Conservation (phyloP, 345 rosid species). For the Aquilaria sinensis region DNA sequence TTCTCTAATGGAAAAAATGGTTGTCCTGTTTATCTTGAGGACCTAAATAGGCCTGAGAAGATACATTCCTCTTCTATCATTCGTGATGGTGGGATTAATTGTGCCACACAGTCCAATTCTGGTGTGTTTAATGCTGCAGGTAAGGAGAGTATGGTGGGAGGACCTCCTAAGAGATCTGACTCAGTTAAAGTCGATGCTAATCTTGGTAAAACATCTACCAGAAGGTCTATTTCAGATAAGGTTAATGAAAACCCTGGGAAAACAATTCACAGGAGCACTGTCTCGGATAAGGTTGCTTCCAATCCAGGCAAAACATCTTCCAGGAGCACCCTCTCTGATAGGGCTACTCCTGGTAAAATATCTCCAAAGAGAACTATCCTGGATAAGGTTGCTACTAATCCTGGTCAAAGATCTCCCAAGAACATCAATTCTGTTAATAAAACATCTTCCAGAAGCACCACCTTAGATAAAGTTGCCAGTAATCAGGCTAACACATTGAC, state of each 20-base stretch:
- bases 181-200: conserved; percentile 27
- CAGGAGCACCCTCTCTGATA: too few species aligned
- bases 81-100: conserved; percentile 1
- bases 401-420: too few species aligned
- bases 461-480: too few species aligned
- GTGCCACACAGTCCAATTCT: conserved; percentile 13
- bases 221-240: conserved; percentile 24
- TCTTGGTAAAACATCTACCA: conserved; percentile 5
- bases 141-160: conserved; percentile 12
- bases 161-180: conserved; percentile 20
- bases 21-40: conserved; percentile 25
- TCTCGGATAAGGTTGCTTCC: too few species aligned
- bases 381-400: too few species aligned
- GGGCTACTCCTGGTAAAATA: too few species aligned
- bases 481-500: too few species aligned
- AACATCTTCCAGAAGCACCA: too few species aligned
- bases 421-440: too few species aligned
- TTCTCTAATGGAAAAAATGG: conserved; percentile 11
- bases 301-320: too few species aligned
- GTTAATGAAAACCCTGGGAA: conserved; percentile 29
- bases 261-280: too few species aligned
- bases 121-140: conserved; percentile 1
- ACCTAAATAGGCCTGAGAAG: conserved; percentile 14
- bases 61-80: conserved; percentile 6
- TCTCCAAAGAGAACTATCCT: too few species aligned